Evolutionary conservation across 2,329 filamentous ascomycete genomes (phyloP), one percentile per base, ranked within the genome.

Genomic region (Aspergillus hortae): DNA sequence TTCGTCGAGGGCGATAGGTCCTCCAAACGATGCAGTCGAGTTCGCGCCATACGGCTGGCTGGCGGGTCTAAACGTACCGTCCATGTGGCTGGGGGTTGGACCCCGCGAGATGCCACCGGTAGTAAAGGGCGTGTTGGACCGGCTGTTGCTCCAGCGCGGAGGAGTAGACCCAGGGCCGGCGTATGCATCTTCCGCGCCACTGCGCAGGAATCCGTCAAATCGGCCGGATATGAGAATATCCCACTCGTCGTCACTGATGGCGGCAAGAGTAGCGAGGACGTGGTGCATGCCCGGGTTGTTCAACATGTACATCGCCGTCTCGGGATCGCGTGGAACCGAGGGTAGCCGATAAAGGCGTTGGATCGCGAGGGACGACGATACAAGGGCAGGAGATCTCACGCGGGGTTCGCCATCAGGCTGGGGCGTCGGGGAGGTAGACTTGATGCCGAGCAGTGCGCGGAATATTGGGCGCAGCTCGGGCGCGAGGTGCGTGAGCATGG

Each of bases 201-300:
- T 95, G 84, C 92, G 95, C 17, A 96, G 79, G 73, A 97, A 97
- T 4, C 92, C 92, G 66, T 96, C 92, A 63, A 97, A 97, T 25
- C 92, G 88, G 25, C 92, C 92, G 0, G 92, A 96, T 4, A 88
- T 90, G 11, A 97, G 79, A 50, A 97, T 95, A 56, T 96, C 92
- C 92, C 92, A 97, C 71, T 97, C 92, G n/a, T 89, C 88, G 44
- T 86, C 83, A 66, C 88, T 94, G 61, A 97, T 94, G 48, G 92
- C 90, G 33, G 89, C 86, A 46, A 96, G 80, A 0, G 92, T 96
- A 38, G 90, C 86, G 3, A 97, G 83, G 30, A 96, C 84, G 64
- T 94, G 88, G 68, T 97, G 92, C 45, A 94, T 83, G 11, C 83
- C 78, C 0, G 86, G 85, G 67, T 96, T 88, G 68, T 88, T 90